phyloP scores from a whole-genome alignment of 179 eudicot species.

The Carnegiea gigantea region DNA sequence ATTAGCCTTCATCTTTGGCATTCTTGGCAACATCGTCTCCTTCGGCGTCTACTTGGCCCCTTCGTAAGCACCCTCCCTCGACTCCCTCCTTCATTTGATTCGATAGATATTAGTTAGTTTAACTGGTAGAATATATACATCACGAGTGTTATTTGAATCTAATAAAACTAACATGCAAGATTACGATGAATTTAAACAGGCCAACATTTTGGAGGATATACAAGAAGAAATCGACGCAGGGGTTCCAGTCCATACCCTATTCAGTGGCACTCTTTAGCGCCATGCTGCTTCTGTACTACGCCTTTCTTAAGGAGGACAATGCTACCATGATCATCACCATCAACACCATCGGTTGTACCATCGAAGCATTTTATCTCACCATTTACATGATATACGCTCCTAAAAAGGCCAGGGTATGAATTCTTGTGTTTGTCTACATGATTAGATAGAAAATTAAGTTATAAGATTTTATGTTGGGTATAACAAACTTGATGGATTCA shows the following conservation, averaged over 20 bases:
- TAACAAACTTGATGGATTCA: neutral
- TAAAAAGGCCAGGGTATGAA: constrained; percentile 49
- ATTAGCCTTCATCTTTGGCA: constrained; percentile 47
- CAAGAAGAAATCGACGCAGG: constrained; percentile 76
- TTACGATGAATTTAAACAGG: constrained; percentile 27
- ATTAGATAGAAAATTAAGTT: too few relatives aligned
- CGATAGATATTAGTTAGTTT: neutral
- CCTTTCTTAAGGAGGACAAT: constrained; percentile 46
- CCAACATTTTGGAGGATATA: constrained; percentile 70
- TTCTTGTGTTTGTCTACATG: neutral
- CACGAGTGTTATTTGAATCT: neutral
- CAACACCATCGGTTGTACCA: constrained; percentile 53
- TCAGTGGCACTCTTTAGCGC: constrained; percentile 80
- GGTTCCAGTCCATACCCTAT: constrained; percentile 73
- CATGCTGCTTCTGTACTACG: constrained; percentile 72
- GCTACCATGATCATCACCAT: constrained; percentile 60
- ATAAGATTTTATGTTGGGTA: too few relatives aligned
- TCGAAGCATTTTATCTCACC: constrained; percentile 52
- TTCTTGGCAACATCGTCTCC: constrained; percentile 67
- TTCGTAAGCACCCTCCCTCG: constrained; percentile 38
- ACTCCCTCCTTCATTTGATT: neutral
- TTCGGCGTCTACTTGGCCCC: constrained; percentile 71
- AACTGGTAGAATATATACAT: neutral
- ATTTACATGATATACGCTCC: constrained; percentile 75
- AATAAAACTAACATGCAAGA: neutral